phyloP scores from a whole-genome alignment of 2,329 filamentous ascomycete genomes.

The Hypoxylon sp. region DNA sequence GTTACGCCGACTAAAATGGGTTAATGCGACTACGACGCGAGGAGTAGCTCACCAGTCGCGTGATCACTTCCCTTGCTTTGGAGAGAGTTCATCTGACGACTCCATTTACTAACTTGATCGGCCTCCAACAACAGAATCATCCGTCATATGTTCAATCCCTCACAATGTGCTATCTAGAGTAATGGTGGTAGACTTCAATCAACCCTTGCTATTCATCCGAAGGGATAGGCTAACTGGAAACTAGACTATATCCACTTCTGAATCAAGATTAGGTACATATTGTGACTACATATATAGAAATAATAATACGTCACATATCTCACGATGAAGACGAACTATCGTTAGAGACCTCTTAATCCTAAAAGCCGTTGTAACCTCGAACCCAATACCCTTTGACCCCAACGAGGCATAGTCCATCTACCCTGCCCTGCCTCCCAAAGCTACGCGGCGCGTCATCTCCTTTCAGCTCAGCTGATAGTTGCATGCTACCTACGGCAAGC shows the following conservation, averaged over 20 bases:
- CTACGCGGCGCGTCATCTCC: no score
- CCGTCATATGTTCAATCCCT: neutral
- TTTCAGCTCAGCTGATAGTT: neutral
- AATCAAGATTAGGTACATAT: no score
- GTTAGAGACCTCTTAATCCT: no score
- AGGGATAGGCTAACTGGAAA: neutral
- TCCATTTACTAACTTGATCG: neutral
- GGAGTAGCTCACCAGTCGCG: neutral
- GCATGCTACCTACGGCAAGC: constrained; percentile 2
- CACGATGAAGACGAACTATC: neutral
- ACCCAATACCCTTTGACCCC: neutral
- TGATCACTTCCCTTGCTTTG: neutral
- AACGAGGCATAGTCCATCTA: no score
- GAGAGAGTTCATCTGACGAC: neutral
- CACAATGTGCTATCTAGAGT: no score
- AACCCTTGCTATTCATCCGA: neutral
- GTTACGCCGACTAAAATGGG: neutral
- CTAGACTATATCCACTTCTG: neutral
- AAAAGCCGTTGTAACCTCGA: no score
- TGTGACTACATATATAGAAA: no score
- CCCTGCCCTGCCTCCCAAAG: no score
- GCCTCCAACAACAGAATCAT: neutral
- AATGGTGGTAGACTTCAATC: neutral
- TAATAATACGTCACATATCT: no score
- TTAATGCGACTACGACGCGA: neutral